phyloP scores from a whole-genome alignment of 2,329 filamentous ascomycete genomes.

The Colletotrichum liaoningense region DNA sequence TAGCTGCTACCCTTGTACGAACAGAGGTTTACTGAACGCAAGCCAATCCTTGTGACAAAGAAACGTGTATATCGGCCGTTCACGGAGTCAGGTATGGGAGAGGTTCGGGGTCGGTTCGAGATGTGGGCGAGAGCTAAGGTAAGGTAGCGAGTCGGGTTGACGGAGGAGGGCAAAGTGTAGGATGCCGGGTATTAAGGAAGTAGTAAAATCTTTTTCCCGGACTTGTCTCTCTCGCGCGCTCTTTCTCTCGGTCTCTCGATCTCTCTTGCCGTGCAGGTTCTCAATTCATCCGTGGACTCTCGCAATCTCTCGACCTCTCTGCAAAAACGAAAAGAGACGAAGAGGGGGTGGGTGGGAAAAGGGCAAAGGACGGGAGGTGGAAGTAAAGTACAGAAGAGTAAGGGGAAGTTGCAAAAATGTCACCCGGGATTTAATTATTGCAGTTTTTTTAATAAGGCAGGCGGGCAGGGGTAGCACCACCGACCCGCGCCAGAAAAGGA shows the following conservation, averaged over 20 bases:
- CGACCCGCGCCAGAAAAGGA: slow-evolving; percentile 29
- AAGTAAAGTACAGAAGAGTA: slow-evolving; percentile 31
- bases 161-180: slow-evolving; percentile 5
- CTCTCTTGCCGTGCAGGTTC: slow-evolving; percentile 6
- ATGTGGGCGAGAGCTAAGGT: slow-evolving; percentile 11
- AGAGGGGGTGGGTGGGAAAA: slow-evolving; percentile 13
- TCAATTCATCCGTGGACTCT: neutral
- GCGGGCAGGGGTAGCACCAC: slow-evolving; percentile 35
- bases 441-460: slow-evolving; percentile 37
- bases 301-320: slow-evolving; percentile 26
- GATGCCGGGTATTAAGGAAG: slow-evolving; percentile 12
- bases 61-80: neutral
- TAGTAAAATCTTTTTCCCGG: neutral
- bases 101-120: slow-evolving; percentile 22
- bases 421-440: slow-evolving; percentile 35
- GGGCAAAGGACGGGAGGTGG: slow-evolving; percentile 11
- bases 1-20: slow-evolving; percentile 19
- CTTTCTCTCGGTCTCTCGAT: neutral
- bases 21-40: slow-evolving; percentile 15
- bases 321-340: slow-evolving; percentile 15
- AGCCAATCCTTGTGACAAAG: slow-evolving; percentile 19
- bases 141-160: slow-evolving; percentile 12
- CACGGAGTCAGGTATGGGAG: neutral
- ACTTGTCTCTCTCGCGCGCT: neutral
- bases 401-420: slow-evolving; percentile 37